A percentile compares a stretch with the other conserved stretches of the same genome.
Conservation (phyloP, 2,329 filamentous ascomycete species). For the Aureobasidium pullulans region DNA sequence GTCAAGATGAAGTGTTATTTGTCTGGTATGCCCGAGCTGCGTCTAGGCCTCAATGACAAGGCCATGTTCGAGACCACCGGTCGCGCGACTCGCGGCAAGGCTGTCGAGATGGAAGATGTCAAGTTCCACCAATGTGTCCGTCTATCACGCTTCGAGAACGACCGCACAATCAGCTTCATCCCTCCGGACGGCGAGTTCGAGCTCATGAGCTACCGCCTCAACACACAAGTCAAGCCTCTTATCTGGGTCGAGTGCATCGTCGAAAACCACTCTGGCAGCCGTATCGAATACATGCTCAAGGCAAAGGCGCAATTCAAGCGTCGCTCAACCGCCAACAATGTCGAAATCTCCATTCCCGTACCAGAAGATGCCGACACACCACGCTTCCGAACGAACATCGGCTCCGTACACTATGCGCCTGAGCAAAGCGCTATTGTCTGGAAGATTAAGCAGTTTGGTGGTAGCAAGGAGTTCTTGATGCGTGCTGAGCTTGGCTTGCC, state of each 20-base stretch:
- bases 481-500: conserved; percentile 90
- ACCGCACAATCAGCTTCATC: conserved; percentile 97
- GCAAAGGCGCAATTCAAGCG: conserved; percentile 97
- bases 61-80: conserved; percentile 99
- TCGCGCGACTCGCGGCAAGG: conserved; percentile 85
- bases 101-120: conserved; percentile 99
- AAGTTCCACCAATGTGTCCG: conserved; percentile 99
- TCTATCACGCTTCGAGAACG: conserved; percentile 93
- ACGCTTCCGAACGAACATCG: conserved; percentile 94
- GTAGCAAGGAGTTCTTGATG: conserved; percentile 98
- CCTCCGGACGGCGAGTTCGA: conserved; percentile 98
- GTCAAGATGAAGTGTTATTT: conserved; percentile 99
- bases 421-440: conserved; percentile 97
- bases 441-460: conserved; percentile 99
- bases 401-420: conserved; percentile 92
- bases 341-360: conserved; percentile 94
- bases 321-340: conserved; percentile 94
- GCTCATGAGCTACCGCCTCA: conserved; percentile 97
- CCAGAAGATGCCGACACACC: conserved; percentile 95
- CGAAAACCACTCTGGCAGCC: conserved; percentile 87
- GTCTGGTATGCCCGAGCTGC: conserved; percentile 93
- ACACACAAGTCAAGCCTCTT: conserved; percentile 95
- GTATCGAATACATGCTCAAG: conserved; percentile 99
- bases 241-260: conserved; percentile 99
- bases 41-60: conserved; percentile 94